Conservation (phyloP, 768 basidiomycete genomes). For the Mrakia gelida region DNA sequence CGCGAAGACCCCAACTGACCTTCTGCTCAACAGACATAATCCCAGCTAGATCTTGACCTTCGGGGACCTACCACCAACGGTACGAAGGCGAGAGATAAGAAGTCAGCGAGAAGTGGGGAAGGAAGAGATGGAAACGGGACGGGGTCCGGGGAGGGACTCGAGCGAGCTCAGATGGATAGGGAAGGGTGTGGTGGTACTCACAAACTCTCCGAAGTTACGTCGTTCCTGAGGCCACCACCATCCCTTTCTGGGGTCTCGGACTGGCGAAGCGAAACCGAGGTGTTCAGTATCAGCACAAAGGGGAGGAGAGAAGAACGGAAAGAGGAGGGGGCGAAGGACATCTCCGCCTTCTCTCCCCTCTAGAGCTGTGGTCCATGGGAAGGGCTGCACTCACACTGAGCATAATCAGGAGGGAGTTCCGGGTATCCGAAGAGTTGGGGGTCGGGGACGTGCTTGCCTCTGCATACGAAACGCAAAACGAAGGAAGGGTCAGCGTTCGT, state of each 20-base stretch:
- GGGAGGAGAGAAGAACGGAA: neutral
- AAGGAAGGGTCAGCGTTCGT: neutral
- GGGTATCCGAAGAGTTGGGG: constrained; percentile 33
- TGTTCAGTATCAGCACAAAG: no score
- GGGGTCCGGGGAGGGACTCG: neutral
- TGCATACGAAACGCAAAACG: neutral
- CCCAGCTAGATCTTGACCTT: neutral
- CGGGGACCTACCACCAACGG: neutral
- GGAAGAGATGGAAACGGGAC: neutral
- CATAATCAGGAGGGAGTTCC: constrained; percentile 22
- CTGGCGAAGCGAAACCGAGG: neutral
- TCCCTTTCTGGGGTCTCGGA: constrained; percentile 15
- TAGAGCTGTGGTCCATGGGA: neutral
- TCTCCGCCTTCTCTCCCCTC: neutral
- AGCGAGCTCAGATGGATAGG: neutral
- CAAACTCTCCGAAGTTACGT: constrained; percentile 29
- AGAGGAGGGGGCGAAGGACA: neutral
- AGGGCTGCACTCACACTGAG: constrained; percentile 12
- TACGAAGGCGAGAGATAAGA: no score
- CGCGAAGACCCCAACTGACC: no score
- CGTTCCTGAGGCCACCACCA: constrained; percentile 27
- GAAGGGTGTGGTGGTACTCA: constrained; percentile 3
- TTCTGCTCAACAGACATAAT: neutral
- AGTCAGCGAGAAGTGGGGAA: neutral
- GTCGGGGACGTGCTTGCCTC: neutral